These are phyloP conservation scores for Nicotiana obtusifolia DNA, from an alignment of 257 asterid species.

Conservation along the genomic window DNA sequence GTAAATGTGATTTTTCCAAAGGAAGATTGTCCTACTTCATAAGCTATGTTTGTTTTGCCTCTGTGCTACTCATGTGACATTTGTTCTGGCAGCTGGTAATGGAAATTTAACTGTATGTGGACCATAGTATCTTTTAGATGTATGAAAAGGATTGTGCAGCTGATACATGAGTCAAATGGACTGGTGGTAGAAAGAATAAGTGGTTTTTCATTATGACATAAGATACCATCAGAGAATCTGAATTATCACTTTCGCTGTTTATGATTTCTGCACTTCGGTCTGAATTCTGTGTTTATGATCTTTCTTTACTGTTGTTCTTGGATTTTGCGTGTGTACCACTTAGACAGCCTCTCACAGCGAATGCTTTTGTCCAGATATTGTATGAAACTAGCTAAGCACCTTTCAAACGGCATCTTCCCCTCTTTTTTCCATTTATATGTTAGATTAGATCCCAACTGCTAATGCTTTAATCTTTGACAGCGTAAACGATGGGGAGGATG, in stretches of 20 bases:
- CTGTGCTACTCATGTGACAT: not conserved
- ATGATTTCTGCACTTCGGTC: not conserved
- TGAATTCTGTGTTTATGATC: not conserved
- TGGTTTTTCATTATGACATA: not conserved
- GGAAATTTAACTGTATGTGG: not conserved
- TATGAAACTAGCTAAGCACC: not conserved
- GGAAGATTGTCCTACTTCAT: not conserved
- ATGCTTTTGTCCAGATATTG: not conserved
- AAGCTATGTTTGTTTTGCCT: not conserved
- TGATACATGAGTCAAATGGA: not conserved
- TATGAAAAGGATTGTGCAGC: not conserved
- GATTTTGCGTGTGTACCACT: not conserved
- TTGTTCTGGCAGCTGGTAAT: not conserved
- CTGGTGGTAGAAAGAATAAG: not conserved
- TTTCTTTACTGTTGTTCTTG: not conserved
- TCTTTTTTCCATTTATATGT: not conserved
- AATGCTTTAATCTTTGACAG: conserved; percentile 35
- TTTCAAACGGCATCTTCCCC: not conserved
- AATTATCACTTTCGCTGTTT: not conserved
- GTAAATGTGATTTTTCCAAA: not conserved
- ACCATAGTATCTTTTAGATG: not conserved
- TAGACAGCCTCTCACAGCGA: not conserved
- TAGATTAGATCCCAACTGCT: conserved; percentile 5
- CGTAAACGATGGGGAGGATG: conserved; percentile 86
- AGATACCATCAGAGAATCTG: not conserved